Evolutionary conservation across 176 grass and related monocot genomes (phyloP).

Genomic region (Musa acuminata): DNA sequence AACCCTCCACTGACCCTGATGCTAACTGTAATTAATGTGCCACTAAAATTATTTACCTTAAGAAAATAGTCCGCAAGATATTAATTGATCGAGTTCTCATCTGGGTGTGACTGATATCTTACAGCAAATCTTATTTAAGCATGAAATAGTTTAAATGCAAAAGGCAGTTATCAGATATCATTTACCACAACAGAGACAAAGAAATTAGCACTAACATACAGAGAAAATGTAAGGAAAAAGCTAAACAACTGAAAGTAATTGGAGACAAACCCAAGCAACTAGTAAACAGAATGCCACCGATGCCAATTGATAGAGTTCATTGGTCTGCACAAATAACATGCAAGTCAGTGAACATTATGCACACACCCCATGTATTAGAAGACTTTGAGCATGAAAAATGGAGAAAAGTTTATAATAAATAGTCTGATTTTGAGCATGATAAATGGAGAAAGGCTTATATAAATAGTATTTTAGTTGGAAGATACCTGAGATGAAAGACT

Average conservation of each 20-base stretch:
- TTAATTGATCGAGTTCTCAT: background rate
- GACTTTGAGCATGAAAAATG: background rate
- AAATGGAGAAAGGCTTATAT: background rate
- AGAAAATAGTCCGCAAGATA: background rate
- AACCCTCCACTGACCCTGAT: too few species aligned
- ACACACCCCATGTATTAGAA: background rate
- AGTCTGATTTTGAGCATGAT: background rate
- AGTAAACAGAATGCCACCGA: conserved; percentile 97
- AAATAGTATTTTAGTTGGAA: background rate
- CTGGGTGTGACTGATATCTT: background rate
- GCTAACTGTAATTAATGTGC: background rate
- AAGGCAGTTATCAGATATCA: background rate
- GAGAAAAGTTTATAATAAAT: background rate
- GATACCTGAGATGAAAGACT: conserved; percentile 94
- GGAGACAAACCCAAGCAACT: conserved; percentile 87
- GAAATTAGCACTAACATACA: background rate
- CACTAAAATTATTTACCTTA: too few species aligned
- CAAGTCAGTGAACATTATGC: conserved; percentile 10
- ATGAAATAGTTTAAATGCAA: background rate
- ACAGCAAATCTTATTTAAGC: background rate
- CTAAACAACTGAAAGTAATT: conserved; percentile 2
- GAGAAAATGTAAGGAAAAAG: background rate
- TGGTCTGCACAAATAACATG: conserved; percentile 62
- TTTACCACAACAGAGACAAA: background rate
- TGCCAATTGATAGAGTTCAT: conserved; percentile 96